A percentile compares a stretch with the other conserved stretches of the same genome.
These are phyloP conservation scores for Byssothecium circinans DNA, from an alignment of 2,329 filamentous ascomycete genomes.

Conservation along the genomic window DNA sequence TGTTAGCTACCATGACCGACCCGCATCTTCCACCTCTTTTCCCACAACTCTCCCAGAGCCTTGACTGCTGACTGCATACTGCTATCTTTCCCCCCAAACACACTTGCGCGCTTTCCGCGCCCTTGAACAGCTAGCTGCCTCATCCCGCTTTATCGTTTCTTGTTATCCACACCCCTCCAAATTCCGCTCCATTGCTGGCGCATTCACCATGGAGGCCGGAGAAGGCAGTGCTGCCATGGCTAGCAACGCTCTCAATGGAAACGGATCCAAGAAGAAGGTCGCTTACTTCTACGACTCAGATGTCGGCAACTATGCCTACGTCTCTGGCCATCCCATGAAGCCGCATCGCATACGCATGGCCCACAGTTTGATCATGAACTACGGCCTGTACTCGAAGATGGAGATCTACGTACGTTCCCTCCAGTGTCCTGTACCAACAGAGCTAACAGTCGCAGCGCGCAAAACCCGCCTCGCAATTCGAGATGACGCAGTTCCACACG, in stretches of 20 bases:
- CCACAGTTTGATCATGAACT: constrained; percentile 69
- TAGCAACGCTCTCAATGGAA: constrained; percentile 23
- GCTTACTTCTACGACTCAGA: constrained; percentile 99
- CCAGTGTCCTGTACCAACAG: neutral
- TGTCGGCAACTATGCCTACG: constrained; percentile 97
- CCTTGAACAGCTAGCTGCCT: too few species aligned
- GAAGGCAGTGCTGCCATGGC: constrained; percentile 19
- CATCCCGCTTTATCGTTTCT: neutral
- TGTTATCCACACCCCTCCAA: neutral
- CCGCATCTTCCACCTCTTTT: neutral
- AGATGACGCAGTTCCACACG: constrained; percentile 74
- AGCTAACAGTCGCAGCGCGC: constrained; percentile 38
- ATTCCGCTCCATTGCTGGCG: constrained; percentile 2
- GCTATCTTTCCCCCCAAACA: too few species aligned
- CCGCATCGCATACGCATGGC: constrained; percentile 69
- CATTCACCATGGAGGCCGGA: constrained; percentile 16
- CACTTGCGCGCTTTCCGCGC: too few species aligned
- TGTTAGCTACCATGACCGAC: neutral
- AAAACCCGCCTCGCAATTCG: constrained; percentile 62
- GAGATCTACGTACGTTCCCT: constrained; percentile 63
- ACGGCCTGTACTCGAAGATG: constrained; percentile 72
- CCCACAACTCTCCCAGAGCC: neutral
- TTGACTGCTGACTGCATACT: neutral
- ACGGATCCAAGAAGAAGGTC: constrained; percentile 67
- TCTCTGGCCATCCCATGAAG: constrained; percentile 71